Base-by-base conservation (phyloP, 2,329 filamentous ascomycete species). In the Botrytis cinerea region DNA sequence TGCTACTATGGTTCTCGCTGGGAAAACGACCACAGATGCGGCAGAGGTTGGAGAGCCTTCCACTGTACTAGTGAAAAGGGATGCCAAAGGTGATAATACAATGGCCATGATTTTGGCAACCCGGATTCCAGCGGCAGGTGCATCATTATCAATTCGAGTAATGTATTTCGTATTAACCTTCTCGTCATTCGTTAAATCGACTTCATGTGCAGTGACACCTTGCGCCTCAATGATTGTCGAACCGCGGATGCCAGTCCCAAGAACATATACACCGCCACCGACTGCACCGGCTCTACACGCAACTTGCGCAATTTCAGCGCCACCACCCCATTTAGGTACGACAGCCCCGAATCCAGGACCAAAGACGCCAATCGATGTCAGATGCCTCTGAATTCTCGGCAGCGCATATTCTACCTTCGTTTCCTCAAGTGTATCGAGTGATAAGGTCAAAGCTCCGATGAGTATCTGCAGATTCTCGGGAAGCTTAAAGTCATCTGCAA, bases 241-340 rank as follows among this genome's bases (percentile, higher is more conserved):
- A 25, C 80, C 77, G 62, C 87, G 81, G 71, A 96, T 84, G 16
- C 90, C 90, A 67, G 91, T 91, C 61, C 90, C 92, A 25, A 98
- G 88, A 81, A 97, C 93, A 83, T 98, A 98, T 5, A 97, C 89
- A 18, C 91, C 93, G 66, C 96, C 96, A 51, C 95, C 95, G 10
- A 99, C 96, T 32, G 95, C 95, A 75, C 91, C 91, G 57, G 95
- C 94, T 77, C 95, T 92, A 81, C 96, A 98, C 7, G 91, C 93
- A 38, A 97, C 94, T 84, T 99, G 95, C 45, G 93, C 90, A 74
- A 98, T 90, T 83, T 99, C 95, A 46, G 94, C 92, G 64, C 92
- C 86, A 43, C 95, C 94, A 64, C 95, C 95, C 91, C 94, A 99
- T 85, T 97, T 98, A 35, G 95, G 92, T 77, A 97, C 89, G 20